phyloP scores from a whole-genome alignment of 2,329 filamentous ascomycete species.

The Hymenotorrendiella dingleyae region DNA sequence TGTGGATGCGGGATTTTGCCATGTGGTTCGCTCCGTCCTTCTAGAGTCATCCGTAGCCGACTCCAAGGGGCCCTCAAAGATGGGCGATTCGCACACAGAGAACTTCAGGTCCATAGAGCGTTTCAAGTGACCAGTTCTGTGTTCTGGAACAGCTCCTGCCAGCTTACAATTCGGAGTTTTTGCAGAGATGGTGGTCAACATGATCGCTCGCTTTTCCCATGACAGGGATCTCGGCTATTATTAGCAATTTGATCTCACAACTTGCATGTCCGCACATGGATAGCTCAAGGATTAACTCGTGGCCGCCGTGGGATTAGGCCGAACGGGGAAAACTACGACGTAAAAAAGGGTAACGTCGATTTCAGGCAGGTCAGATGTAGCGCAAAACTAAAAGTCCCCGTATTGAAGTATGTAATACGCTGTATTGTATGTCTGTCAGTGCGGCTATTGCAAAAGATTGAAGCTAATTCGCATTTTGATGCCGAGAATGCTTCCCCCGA shows the following conservation, averaged over 20 bases:
- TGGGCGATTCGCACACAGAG: too few species aligned
- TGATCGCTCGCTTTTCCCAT: neutral
- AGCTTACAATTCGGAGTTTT: neutral
- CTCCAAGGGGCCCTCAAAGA: neutral
- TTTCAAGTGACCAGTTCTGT: neutral
- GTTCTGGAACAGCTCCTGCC: neutral
- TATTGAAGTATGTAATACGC: neutral
- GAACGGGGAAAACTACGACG: neutral
- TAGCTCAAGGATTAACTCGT: neutral
- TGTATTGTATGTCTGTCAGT: neutral
- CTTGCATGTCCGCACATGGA: constrained; percentile 1
- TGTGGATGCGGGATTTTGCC: constrained; percentile 2
- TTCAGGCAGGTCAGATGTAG: neutral
- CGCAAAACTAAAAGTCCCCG: neutral
- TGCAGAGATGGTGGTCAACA: neutral
- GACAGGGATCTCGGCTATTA: neutral
- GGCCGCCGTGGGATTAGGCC: neutral
- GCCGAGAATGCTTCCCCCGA: neutral
- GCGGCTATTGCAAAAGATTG: neutral
- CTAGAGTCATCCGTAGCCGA: neutral
- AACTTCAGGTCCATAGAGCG: neutral
- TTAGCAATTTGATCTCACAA: neutral
- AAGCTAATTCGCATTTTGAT: neutral
- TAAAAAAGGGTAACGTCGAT: neutral
- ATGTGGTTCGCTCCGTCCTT: constrained; percentile 1